Conservation (phyloP, 495 filamentous ascomycete genomes). For the Hypomontagnella submonticulosa region DNA sequence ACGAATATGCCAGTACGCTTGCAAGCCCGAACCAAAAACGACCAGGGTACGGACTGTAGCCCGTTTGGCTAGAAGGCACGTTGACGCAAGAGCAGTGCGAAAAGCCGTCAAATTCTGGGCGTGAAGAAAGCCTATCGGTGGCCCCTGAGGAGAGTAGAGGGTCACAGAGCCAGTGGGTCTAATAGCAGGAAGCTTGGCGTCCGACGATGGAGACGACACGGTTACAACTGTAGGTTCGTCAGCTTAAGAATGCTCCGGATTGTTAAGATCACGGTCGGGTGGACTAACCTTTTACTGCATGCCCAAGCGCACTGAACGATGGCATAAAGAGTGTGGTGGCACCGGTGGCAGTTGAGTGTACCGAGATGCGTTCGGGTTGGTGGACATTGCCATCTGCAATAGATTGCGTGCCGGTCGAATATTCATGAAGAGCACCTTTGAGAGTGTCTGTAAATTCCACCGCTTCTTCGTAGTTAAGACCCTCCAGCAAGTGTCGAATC, state of each 20-base stretch:
- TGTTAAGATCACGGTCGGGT: not conserved
- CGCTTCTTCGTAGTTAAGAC: constrained; percentile 75
- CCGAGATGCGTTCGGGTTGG: constrained; percentile 80
- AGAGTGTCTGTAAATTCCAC: constrained; percentile 72
- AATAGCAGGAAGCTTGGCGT: constrained; percentile 53
- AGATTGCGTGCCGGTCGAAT: constrained; percentile 75
- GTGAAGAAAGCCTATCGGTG: constrained; percentile 81
- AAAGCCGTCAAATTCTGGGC: constrained; percentile 91
- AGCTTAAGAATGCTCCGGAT: constrained; percentile 19
- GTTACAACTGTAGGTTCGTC: constrained; percentile 50
- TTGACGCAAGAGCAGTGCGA: constrained; percentile 86
- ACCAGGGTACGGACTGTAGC: constrained; percentile 74
- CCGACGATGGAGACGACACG: constrained; percentile 45
- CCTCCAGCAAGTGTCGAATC: constrained; percentile 75
- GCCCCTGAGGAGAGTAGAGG: constrained; percentile 71
- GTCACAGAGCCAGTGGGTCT: constrained; percentile 82
- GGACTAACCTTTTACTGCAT: constrained; percentile 61
- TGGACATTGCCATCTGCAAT: constrained; percentile 60
- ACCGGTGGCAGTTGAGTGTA: constrained; percentile 72
- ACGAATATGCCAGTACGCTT: constrained; percentile 94
- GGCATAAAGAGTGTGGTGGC: constrained; percentile 95
- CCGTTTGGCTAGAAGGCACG: constrained; percentile 78
- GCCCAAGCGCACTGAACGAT: constrained; percentile 62
- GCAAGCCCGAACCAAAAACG: constrained; percentile 90
- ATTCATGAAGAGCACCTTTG: constrained; percentile 80